phyloP scores from a whole-genome alignment of 1,284 basidiomycete species.

The Trametes pubescens region DNA sequence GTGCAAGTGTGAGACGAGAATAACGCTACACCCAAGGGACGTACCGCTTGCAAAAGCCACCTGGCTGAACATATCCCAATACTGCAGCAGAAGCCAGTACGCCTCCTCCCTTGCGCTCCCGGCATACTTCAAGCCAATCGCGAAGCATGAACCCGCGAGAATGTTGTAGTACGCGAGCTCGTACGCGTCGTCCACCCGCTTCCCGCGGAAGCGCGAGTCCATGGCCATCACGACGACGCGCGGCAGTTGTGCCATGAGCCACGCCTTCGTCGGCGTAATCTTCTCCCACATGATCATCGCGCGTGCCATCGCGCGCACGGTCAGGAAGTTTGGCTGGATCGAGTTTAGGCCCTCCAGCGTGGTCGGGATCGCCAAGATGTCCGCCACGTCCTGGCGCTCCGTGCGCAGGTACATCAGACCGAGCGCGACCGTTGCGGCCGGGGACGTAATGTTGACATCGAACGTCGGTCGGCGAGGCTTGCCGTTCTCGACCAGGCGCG shows the following conservation, averaged over 20 bases:
- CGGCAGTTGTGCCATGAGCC: constrained; percentile 85
- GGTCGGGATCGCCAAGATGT: constrained; percentile 85
- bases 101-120: constrained; percentile 91
- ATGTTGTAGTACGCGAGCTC: constrained; percentile 92
- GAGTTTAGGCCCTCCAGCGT: constrained; percentile 82
- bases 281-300: constrained; percentile 90
- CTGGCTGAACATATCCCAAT: constrained; percentile 82
- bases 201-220: constrained; percentile 58
- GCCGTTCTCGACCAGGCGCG: constrained; percentile 42
- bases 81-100: constrained; percentile 81
- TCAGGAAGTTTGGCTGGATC: constrained; percentile 88
- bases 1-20: constrained; percentile 12
- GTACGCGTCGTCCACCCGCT: constrained; percentile 74
- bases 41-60: constrained; percentile 70
- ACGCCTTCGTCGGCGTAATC: constrained; percentile 77
- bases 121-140: constrained; percentile 91
- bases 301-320: constrained; percentile 82
- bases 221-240: constrained; percentile 67
- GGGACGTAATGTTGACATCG: constrained; percentile 88
- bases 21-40: constrained; percentile 36
- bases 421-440: constrained; percentile 90
- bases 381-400: constrained; percentile 84
- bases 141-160: constrained; percentile 90
- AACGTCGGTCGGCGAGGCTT: constrained; percentile 60
- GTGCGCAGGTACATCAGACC: constrained; percentile 94